Evolutionary conservation across 2,329 filamentous ascomycete genomes (phyloP).

Genomic region (Monilinia fructigena): DNA sequence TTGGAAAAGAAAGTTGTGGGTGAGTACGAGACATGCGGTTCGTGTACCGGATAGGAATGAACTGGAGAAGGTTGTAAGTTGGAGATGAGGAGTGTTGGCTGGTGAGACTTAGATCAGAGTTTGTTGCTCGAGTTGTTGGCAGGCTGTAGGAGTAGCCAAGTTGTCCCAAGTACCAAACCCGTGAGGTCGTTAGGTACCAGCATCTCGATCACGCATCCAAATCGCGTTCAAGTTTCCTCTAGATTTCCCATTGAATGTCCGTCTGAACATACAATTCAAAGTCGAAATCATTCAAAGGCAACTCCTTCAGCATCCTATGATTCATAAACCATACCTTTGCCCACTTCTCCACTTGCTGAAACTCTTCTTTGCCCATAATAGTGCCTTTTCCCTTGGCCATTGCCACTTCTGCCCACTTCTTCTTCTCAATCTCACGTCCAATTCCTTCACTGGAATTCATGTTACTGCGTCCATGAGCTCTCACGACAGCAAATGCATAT

Average conservation of each 20-base stretch:
- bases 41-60: background rate
- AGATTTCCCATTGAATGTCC: background rate
- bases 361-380: background rate
- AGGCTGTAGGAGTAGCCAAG: background rate
- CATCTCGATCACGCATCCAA: background rate
- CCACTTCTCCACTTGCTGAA: background rate
- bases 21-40: background rate
- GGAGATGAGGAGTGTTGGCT: background rate
- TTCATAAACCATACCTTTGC: background rate
- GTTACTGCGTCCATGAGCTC: background rate
- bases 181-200: too few relatives aligned
- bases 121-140: background rate
- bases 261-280: constrained; percentile 6
- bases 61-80: background rate
- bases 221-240: background rate
- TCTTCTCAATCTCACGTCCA: background rate
- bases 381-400: background rate
- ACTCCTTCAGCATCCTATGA: background rate
- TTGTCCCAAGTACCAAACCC: background rate
- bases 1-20: background rate
- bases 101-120: too few relatives aligned
- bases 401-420: background rate
- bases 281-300: background rate
- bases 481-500: background rate
- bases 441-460: too few relatives aligned